Conservation (phyloP, 140 eudicot genomes). For the Anethum foeniculum region DNA sequence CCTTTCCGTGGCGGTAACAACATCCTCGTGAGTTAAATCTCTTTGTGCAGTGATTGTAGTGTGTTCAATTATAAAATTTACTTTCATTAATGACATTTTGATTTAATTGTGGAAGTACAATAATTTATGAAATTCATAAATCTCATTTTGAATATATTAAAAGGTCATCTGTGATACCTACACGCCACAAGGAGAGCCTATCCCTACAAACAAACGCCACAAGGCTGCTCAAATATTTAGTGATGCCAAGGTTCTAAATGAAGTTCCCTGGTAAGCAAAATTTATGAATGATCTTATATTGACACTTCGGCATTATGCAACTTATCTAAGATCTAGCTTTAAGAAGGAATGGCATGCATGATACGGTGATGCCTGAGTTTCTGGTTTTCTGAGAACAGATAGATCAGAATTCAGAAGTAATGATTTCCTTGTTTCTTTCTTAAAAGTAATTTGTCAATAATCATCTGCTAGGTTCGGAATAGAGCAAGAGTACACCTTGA, state of each 20-base stretch:
- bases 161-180: constrained; percentile 94
- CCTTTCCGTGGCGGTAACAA: constrained; percentile 99
- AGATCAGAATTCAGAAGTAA: neutral
- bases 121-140: neutral
- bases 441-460: constrained; percentile 6
- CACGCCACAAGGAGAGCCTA: constrained; percentile 93
- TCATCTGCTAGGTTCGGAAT: constrained; percentile 70
- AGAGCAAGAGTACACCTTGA: constrained; percentile 97
- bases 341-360: neutral
- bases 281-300: neutral
- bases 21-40: constrained; percentile 71
- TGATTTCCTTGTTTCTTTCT: neutral
- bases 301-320: neutral
- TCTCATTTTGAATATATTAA: constrained; percentile 6
- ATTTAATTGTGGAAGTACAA: neutral
- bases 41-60: neutral
- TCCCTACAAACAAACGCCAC: constrained; percentile 91
- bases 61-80: neutral
- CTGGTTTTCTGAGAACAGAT: neutral
- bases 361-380: neutral
- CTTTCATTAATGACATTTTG: neutral
- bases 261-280: constrained; percentile 70
- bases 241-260: constrained; percentile 61
- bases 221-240: constrained; percentile 85
- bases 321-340: neutral